A percentile compares a stretch with the other conserved stretches of the same genome.
Evolutionary conservation across 768 basidiomycete genomes (phyloP).

Genomic region (Naganishia kalamii): DNA sequence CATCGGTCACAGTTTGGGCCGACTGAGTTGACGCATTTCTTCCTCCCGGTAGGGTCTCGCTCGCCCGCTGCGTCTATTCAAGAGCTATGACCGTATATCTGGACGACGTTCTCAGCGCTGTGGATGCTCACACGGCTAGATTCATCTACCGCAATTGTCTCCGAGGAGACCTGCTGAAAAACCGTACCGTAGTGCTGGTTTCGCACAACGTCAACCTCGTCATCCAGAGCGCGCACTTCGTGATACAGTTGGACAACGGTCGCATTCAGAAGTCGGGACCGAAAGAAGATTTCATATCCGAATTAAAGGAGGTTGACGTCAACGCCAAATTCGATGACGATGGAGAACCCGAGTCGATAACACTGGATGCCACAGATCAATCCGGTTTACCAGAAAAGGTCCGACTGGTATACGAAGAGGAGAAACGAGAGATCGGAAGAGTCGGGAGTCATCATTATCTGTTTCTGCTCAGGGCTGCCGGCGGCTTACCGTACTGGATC

Average conservation of each 20-base stretch:
- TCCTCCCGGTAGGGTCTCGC: slow-evolving; percentile 33
- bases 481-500: slow-evolving; percentile 37
- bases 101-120: slow-evolving; percentile 42
- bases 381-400: neutral
- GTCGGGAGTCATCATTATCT: slow-evolving; percentile 30
- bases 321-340: neutral
- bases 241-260: slow-evolving; percentile 26
- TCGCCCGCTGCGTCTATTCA: slow-evolving; percentile 45
- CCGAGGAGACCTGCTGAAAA: slow-evolving; percentile 27
- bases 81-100: slow-evolving; percentile 36
- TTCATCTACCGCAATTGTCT: slow-evolving; percentile 40
- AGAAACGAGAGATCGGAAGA: slow-evolving; percentile 30
- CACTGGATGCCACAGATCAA: neutral
- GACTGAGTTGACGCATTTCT: neutral
- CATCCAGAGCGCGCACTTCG: slow-evolving; percentile 33
- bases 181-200: slow-evolving; percentile 40
- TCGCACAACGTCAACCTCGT: slow-evolving; percentile 44
- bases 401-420: slow-evolving; percentile 31
- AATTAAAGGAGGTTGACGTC: neutral
- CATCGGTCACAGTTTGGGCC: too few species aligned
- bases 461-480: slow-evolving; percentile 33
- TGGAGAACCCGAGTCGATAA: neutral
- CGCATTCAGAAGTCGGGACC: slow-evolving; percentile 4
- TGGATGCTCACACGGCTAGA: slow-evolving; percentile 44
- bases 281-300: neutral